These are phyloP conservation scores for Ogataea naganishii DNA, from an alignment of 805 yeast genomes.

Conservation along the genomic window DNA sequence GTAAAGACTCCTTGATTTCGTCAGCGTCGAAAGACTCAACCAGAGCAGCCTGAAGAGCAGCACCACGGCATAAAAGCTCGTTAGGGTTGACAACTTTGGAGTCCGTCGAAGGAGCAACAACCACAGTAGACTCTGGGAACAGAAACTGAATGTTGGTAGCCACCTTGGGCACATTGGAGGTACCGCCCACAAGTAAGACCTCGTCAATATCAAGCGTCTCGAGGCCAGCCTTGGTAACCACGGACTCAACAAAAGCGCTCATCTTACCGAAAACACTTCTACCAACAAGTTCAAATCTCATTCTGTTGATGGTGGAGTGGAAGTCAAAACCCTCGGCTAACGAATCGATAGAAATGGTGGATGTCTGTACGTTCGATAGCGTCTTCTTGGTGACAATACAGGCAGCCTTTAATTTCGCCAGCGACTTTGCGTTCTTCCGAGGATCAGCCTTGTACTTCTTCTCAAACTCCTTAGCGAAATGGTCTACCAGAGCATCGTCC, in stretches of 20 bases:
- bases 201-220: constrained; percentile 85
- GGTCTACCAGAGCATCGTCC: constrained; percentile 72
- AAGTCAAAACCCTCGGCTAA: constrained; percentile 91
- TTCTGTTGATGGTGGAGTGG: constrained; percentile 87
- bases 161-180: constrained; percentile 86
- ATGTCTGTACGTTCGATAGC: constrained; percentile 76
- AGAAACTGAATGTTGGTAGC: constrained; percentile 62
- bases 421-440: constrained; percentile 68
- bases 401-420: constrained; percentile 83
- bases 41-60: constrained; percentile 92
- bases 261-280: constrained; percentile 71
- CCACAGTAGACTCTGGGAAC: constrained; percentile 73
- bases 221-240: constrained; percentile 72
- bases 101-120: constrained; percentile 71
- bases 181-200: constrained; percentile 88
- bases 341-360: constrained; percentile 91
- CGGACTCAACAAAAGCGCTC: constrained; percentile 65
- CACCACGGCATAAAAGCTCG: constrained; percentile 88
- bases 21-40: constrained; percentile 76
- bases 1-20: constrained; percentile 69
- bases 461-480: constrained; percentile 89
- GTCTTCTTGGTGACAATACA: constrained; percentile 84
- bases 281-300: constrained; percentile 84
- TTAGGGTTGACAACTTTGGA: constrained; percentile 78
- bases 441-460: constrained; percentile 81